phyloP scores from a whole-genome alignment of 2,329 filamentous ascomycete genomes.

The Rhynchosporium secalis region DNA sequence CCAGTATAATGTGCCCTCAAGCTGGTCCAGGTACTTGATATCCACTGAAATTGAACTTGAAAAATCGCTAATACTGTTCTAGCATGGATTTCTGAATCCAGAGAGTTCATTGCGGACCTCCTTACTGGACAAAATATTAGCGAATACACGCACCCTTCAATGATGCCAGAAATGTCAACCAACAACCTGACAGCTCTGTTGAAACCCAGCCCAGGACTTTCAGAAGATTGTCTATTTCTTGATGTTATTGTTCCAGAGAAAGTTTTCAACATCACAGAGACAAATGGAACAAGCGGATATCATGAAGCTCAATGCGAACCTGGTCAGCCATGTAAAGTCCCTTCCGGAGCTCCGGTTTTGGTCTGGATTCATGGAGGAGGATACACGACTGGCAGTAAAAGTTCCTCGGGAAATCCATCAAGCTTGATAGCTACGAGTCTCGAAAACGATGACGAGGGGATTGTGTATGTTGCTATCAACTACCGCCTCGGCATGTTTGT shows the following conservation, averaged over 20 bases:
- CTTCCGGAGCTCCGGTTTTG: conserved; percentile 44
- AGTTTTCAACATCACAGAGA: conserved; percentile 37
- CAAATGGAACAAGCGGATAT: conserved; percentile 16
- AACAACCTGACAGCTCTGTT: conserved; percentile 4
- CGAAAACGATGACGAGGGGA: conserved; percentile 41
- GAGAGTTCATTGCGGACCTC: neutral
- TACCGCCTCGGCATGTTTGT: conserved; percentile 41
- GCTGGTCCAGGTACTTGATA: conserved; percentile 20
- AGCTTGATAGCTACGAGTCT: conserved; percentile 41
- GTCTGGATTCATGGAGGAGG: conserved; percentile 54
- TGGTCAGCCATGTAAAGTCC: conserved; percentile 7
- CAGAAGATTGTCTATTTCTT: conserved; percentile 51
- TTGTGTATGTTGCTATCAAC: conserved; percentile 42
- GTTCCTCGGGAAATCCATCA: conserved; percentile 42
- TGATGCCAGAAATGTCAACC: neutral
- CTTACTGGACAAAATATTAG: conserved; percentile 11
- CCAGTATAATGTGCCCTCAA: conserved; percentile 29
- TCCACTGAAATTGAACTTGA: neutral
- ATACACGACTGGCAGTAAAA: conserved; percentile 46
- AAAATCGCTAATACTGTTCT: neutral
- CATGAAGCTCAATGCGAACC: conserved; percentile 7
- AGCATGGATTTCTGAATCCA: conserved; percentile 9
- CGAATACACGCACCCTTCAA: conserved; percentile 8
- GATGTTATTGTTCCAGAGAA: conserved; percentile 48
- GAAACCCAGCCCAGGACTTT: neutral